Base-by-base conservation (phyloP, 2,329 filamentous ascomycete genomes). In the Metarhizium rileyi region DNA sequence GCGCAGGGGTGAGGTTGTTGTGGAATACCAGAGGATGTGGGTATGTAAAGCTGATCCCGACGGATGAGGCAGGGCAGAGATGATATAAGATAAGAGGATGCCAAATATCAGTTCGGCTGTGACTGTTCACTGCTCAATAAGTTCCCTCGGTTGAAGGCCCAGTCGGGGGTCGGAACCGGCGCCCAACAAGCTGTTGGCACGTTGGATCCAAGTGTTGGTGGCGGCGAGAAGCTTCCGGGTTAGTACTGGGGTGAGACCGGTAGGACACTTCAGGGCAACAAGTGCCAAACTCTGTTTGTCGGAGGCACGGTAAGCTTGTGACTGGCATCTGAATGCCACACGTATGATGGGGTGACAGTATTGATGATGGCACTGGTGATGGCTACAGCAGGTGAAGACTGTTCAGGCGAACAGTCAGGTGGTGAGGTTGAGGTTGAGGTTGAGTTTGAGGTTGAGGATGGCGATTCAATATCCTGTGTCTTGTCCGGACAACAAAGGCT, bases 141-240 rank as follows among this genome's bases (percentile, higher is more conserved):
- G 25, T 49, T 43, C 35, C 52, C 44, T 49, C 46, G 52, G 52
- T 25, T 50, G 44, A 28, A 48, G 22, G 36, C 47, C 49, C 52
- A 33, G 52, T 52, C 27, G 27, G 50, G 36, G 28, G 18, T 20
- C 45, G 50, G 50, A 52, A 45, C 48, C 45, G n/a, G 33, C 20
- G 44, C 30, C 30, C 14, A 9, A 22, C 5, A 22, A 42, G 25
- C 3, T 23, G 46, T 28, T 30, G 38, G 44, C 46, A 43, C 27
- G 36, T 33, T 41, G 23, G 18, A 41, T 20, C 20, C 22, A 38
- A 40, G 22, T 9, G 45, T 41, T 44, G 26, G 40, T 41, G 20
- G 30, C 30, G 30, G 38, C 8, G 43, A 47, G 20, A 23, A 22
- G 50, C 45, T 47, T 38, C 25, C 50, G 46, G 28, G 12, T 36